Evolutionary conservation across 2,329 filamentous ascomycete genomes (phyloP), one percentile per base, ranked within the genome.

Genomic region (Coniochaeta sp.): DNA sequence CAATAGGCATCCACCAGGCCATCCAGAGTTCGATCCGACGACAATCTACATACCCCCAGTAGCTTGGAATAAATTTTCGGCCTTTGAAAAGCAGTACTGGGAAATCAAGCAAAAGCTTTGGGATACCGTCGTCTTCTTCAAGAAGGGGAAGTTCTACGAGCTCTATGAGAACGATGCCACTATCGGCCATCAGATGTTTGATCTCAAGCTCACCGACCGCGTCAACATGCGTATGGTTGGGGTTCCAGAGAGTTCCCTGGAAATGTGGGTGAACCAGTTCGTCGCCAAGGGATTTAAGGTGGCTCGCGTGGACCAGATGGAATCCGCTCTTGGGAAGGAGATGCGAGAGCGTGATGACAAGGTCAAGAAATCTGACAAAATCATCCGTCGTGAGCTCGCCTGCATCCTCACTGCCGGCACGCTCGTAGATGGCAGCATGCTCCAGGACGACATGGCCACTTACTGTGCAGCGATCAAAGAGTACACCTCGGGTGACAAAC

Each of bases 201-300:
- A 99, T 73, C 82, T 99, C 60, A 99, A 99, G 77, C 88, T 99
- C 71, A 99, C 95, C 0, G 95, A 99, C 68, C 86, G 95, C 59
- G 95, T 99, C 72, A 99, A 99, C 72, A 99, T 99, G 95, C 90
- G 93, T 66, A 99, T 99, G 95, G 95, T 98, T 1, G 95, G 95
- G 63, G 95, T 99, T 0, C 95, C 95, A 0, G 95, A 99, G 73
- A 90, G 91, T 70, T 96, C 92, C 14, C 79, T 99, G n/a, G 91
- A 95, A 69, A 88, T 95, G 72, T 99, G 95, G 95, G 92, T 95
- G 60, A 96, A 96, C 68, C 95, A 99, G 69, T 99, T 99, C 68
- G 93, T 99, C 44, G 95, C 93, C 61, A 98, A 98, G 73, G 95
- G 96, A 36, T 96, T 87, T 84, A 99, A 99, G 75, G 96, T 99